Evolutionary conservation across 2,329 filamentous ascomycete genomes (phyloP).

Genomic region (Talaromyces islandicus): DNA sequence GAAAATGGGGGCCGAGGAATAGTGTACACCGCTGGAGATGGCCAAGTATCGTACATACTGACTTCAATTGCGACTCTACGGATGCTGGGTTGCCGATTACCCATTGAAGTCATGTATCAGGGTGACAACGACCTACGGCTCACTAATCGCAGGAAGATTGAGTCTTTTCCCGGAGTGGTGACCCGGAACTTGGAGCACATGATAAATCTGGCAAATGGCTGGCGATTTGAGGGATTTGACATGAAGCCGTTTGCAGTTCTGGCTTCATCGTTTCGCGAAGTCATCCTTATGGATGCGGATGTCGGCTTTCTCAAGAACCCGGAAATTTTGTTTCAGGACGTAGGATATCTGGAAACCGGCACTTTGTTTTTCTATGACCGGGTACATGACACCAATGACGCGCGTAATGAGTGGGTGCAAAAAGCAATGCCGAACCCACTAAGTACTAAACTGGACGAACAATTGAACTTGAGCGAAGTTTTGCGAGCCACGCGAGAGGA

Average conservation of each 20-base stretch:
- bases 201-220: conserved; percentile 38
- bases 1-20: conserved; percentile 39
- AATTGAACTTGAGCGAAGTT: conserved; percentile 21
- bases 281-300: conserved; percentile 44
- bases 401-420: conserved; percentile 34
- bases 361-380: conserved; percentile 45
- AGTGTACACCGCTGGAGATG: conserved; percentile 41
- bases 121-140: conserved; percentile 41
- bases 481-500: conserved; percentile 17
- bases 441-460: conserved; percentile 14
- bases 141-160: conserved; percentile 36
- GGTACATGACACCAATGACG: conserved; percentile 32
- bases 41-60: conserved; percentile 38
- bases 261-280: conserved; percentile 42
- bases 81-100: too few relatives aligned
- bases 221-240: conserved; percentile 42
- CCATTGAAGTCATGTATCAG: too few relatives aligned
- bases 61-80: conserved; percentile 33
- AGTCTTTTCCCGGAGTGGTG: conserved; percentile 38
- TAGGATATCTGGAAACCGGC: conserved; percentile 36
- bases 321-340: conserved; percentile 37
- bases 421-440: conserved; percentile 40
- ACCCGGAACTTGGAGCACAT: conserved; percentile 41
- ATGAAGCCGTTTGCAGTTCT: conserved; percentile 44
- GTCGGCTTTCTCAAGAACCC: conserved; percentile 41